Conservation (phyloP, 2,329 filamentous ascomycete genomes). For the Diaporthe caulivora region DNA sequence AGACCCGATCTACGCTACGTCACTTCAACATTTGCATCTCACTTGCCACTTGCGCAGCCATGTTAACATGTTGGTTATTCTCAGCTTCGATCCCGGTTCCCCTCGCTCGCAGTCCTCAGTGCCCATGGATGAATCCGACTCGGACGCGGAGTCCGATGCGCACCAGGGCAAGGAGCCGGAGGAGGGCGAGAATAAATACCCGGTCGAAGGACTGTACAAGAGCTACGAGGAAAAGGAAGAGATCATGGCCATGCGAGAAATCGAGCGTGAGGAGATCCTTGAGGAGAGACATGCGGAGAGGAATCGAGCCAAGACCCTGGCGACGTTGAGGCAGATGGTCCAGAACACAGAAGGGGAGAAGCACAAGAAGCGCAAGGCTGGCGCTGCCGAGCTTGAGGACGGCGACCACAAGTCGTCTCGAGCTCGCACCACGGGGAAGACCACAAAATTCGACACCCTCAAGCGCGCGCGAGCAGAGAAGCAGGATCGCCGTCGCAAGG, state of each 20-base stretch:
- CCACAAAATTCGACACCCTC: slow-evolving; percentile 72
- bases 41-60: background rate
- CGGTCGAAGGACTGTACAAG: slow-evolving; percentile 88
- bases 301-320: slow-evolving; percentile 84
- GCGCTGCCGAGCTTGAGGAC: slow-evolving; percentile 83
- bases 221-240: slow-evolving; percentile 79
- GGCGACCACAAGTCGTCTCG: slow-evolving; percentile 79
- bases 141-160: slow-evolving; percentile 71
- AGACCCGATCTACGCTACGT: slow-evolving; percentile 22
- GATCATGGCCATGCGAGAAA: slow-evolving; percentile 89
- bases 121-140: slow-evolving; percentile 91
- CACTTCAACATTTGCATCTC: background rate
- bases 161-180: slow-evolving; percentile 60
- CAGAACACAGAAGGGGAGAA: slow-evolving; percentile 72
- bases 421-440: slow-evolving; percentile 72
- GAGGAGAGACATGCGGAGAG: slow-evolving; percentile 84
- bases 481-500: slow-evolving; percentile 72
- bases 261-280: slow-evolving; percentile 90
- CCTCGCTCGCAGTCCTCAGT: slow-evolving; percentile 83
- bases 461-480: slow-evolving; percentile 74
- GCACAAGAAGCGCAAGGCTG: slow-evolving; percentile 82
- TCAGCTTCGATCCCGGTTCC: slow-evolving; percentile 48
- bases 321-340: slow-evolving; percentile 83
- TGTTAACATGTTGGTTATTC: slow-evolving; percentile 37
- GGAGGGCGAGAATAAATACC: slow-evolving; percentile 77